A percentile compares a stretch with the other conserved stretches of the same genome.
Conservation (phyloP, 208 protist genomes). For the Porcisia deanei region DNA sequence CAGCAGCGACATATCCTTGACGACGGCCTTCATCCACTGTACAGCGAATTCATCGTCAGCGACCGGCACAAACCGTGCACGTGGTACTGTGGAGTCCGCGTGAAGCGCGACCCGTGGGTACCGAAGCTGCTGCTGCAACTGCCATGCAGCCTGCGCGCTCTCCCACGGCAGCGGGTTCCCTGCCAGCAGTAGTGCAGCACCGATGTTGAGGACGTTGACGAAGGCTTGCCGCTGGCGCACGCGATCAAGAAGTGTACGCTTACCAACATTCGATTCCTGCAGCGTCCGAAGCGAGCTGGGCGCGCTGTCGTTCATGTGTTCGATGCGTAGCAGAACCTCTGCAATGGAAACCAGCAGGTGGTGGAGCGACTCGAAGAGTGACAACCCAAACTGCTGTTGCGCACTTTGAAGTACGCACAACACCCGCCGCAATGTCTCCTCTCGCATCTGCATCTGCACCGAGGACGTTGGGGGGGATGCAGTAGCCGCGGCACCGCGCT, state of each 20-base stretch:
- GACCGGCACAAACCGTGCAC: neutral
- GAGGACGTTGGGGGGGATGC: neutral
- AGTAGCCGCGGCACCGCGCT: neutral
- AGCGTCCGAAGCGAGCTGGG: neutral
- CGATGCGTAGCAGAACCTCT: conserved; percentile 24
- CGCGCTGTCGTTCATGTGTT: conserved; percentile 3
- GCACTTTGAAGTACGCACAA: conserved; percentile 20
- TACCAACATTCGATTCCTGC: neutral
- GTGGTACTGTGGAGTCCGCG: neutral
- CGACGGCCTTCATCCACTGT: conserved; percentile 11
- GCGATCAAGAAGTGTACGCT: neutral
- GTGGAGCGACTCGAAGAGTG: conserved; percentile 29
- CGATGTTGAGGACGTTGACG: conserved; percentile 13
- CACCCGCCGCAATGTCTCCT: conserved; percentile 15
- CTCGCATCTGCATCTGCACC: neutral
- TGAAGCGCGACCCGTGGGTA: neutral
- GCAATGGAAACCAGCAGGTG: conserved; percentile 22
- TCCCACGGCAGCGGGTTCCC: conserved; percentile 24
- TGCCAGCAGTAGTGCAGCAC: conserved; percentile 25
- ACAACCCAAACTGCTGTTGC: conserved; percentile 17
- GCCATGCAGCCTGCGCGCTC: conserved; percentile 24
- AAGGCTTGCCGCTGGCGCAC: conserved; percentile 8
- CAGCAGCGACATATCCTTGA: conserved; percentile 10
- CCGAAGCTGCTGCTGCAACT: conserved; percentile 20
- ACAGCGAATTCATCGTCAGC: conserved; percentile 19